Conservation (phyloP, 768 basidiomycete genomes). For the Peribolospora baueri region DNA sequence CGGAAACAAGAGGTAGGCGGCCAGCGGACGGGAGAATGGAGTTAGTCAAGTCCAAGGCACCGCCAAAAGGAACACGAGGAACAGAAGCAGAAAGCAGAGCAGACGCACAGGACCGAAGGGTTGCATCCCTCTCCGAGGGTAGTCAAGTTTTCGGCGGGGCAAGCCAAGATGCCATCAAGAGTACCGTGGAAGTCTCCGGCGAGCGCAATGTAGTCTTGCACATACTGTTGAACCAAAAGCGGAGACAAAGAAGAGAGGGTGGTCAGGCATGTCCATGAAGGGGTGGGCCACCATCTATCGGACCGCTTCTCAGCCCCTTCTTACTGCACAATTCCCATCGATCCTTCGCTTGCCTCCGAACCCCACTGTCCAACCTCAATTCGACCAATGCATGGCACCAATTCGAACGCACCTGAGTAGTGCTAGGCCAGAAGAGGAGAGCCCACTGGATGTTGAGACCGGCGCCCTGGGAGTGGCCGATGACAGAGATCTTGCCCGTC, state of each 20-base stretch:
- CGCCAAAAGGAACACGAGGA: neutral
- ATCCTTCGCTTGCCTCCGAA: no score
- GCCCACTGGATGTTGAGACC: constrained; percentile 4
- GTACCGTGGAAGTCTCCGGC: constrained; percentile 16
- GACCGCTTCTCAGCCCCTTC: no score
- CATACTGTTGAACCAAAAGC: no score
- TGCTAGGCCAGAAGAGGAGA: constrained; percentile 13
- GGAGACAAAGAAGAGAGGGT: constrained; percentile 4
- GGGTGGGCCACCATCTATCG: no score
- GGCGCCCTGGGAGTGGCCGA: constrained; percentile 14
- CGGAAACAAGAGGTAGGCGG: neutral
- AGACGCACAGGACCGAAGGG: neutral
- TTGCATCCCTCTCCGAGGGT: constrained; percentile 10
- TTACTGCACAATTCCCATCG: no score
- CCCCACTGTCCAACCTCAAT: no score
- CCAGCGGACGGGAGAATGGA: neutral
- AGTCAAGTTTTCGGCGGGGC: constrained; percentile 1
- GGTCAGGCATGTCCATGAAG: neutral
- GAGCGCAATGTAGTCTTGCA: constrained; percentile 9
- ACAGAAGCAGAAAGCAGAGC: neutral
- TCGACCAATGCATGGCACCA: no score
- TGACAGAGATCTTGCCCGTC: constrained; percentile 14
- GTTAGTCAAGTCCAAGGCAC: neutral
- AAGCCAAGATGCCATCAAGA: constrained; percentile 7
- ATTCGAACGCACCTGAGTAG: neutral